These are phyloP conservation scores for Nevesoporus exiguus DNA, from an alignment of 768 basidiomycete genomes.

Conservation along the genomic window DNA sequence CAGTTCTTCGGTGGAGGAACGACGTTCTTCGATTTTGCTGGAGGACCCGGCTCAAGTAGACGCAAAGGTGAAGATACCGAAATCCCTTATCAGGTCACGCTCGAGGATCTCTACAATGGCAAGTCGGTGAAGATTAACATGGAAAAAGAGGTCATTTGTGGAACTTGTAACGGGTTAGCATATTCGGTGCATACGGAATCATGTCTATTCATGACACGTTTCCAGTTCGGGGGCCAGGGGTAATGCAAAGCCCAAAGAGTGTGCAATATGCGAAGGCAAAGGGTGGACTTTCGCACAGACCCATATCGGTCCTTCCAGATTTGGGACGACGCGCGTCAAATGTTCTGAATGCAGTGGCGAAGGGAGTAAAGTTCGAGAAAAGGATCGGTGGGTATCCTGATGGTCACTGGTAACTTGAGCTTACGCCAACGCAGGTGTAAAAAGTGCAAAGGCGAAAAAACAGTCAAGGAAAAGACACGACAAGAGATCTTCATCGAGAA, in stretches of 20 bases:
- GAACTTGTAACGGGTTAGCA: constrained; percentile 72
- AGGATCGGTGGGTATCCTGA: constrained; percentile 59
- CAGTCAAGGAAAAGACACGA: constrained; percentile 82
- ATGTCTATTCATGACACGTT: constrained; percentile 3
- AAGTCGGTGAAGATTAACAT: constrained; percentile 86
- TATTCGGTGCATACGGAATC: neutral
- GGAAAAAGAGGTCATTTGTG: constrained; percentile 81
- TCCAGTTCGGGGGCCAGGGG: constrained; percentile 77
- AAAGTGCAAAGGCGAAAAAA: constrained; percentile 88
- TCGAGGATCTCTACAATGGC: constrained; percentile 92
- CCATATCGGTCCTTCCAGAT: constrained; percentile 46
- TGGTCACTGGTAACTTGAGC: neutral
- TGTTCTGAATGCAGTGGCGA: constrained; percentile 70
- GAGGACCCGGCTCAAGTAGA: constrained; percentile 43
- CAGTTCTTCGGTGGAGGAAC: constrained; percentile 61
- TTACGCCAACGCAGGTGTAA: constrained; percentile 64
- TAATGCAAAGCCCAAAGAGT: constrained; percentile 80
- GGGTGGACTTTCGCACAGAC: constrained; percentile 66
- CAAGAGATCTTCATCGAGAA: constrained; percentile 85
- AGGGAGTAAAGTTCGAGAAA: constrained; percentile 74
- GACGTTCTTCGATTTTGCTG: constrained; percentile 67
- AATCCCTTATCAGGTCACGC: constrained; percentile 77
- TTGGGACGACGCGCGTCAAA: constrained; percentile 49
- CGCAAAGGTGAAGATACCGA: constrained; percentile 69
- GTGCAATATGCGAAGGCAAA: constrained; percentile 78